A percentile compares a stretch with the other conserved stretches of the same genome.
Evolutionary conservation across 352 stramenopile genomes (phyloP).

Genomic region (Phytopythium kandeliae): DNA sequence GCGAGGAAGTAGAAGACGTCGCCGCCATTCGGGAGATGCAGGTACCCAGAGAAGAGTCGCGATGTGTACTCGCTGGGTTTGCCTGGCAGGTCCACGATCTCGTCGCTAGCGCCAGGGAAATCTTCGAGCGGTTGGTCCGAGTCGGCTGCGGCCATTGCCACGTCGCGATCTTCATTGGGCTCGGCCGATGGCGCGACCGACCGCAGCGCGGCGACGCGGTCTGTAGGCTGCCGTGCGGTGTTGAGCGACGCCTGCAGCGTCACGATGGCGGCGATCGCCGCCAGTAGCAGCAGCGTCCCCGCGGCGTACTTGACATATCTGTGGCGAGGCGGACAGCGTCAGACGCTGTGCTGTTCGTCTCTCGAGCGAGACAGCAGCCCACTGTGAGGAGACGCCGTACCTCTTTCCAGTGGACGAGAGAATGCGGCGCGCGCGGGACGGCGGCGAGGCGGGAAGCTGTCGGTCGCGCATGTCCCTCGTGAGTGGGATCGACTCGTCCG

Average conservation of each 20-base stretch:
- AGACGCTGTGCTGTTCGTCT: too few relatives aligned
- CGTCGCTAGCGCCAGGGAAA: slow-evolving; percentile 35
- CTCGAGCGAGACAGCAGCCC: too few relatives aligned
- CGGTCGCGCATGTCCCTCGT: slow-evolving; percentile 17
- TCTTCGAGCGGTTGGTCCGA: not conserved
- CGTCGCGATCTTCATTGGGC: not conserved
- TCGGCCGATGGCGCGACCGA: slow-evolving; percentile 1
- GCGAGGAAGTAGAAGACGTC: slow-evolving; percentile 69
- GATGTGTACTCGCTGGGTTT: slow-evolving; percentile 44
- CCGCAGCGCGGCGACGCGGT: slow-evolving; percentile 4
- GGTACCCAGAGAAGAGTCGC: slow-evolving; percentile 54
- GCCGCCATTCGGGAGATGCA: slow-evolving; percentile 43
- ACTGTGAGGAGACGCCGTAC: too few relatives aligned
- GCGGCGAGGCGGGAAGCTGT: slow-evolving; percentile 8
- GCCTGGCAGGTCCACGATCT: slow-evolving; percentile 37
- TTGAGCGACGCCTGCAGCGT: slow-evolving; percentile 8
- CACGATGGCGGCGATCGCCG: slow-evolving; percentile 23
- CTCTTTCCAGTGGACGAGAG: slow-evolving; percentile 11
- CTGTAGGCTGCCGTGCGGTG: slow-evolving; percentile 2
- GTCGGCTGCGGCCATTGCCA: slow-evolving; percentile 9
- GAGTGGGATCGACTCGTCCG: slow-evolving; percentile 27
- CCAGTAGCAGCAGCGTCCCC: slow-evolving; percentile 14
- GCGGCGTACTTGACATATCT: slow-evolving; percentile 21
- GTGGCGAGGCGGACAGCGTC: too few relatives aligned
- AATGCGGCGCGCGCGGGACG: slow-evolving; percentile 15